Base-by-base conservation (phyloP, 805 yeast species). In the Suhomyces xylopsoci region DNA sequence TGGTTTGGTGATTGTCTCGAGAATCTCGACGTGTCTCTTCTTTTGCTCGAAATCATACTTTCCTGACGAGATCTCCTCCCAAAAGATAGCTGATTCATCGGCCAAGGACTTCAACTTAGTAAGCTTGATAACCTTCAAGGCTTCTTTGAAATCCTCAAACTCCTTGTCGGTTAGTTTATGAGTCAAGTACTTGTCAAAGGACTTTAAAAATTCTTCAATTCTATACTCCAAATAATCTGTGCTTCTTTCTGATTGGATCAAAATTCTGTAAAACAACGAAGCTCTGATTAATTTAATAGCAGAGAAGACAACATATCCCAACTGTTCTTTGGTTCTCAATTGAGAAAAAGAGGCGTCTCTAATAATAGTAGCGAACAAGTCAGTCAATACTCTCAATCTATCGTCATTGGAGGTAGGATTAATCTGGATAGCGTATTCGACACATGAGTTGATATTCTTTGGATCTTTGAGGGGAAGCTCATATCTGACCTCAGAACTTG, bases 291-390 rank as follows among this genome's bases (percentile, higher is more conserved):
- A 78, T 55, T 87, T 75, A 24, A 80, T 72, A 0, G 96, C 88
- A 44, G 94, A 84, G 64, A 90, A 90, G 0, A 93, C 99, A 56
- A 93, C 91, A 63, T 93, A 93, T 2, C 99, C 99, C 30, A 93
- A 78, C 68, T 94, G 98, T 71, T 93, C 98, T 61, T 90, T 87
- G 6, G 99, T 93, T 69, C 99, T 81, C 53, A 93, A 78, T 56
- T 88, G 88, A 63, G 90, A 86, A 70, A 93, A 94, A 53, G 93
- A 88, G 4, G 97, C 97, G 65, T 93, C 97, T 58, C 81, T 83
- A 48, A 87, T 74, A 56, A 91, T 79, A 55, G 88, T 93, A 0
- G 87, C 81, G 46, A 90, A 69, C 49, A 93, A 70, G 48, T 86
- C 90, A 10, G 87, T 77, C 51, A 80, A 63, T 50, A 68, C 87